phyloP scores from a whole-genome alignment of 768 basidiomycete species.

The Boletus rubropictus region DNA sequence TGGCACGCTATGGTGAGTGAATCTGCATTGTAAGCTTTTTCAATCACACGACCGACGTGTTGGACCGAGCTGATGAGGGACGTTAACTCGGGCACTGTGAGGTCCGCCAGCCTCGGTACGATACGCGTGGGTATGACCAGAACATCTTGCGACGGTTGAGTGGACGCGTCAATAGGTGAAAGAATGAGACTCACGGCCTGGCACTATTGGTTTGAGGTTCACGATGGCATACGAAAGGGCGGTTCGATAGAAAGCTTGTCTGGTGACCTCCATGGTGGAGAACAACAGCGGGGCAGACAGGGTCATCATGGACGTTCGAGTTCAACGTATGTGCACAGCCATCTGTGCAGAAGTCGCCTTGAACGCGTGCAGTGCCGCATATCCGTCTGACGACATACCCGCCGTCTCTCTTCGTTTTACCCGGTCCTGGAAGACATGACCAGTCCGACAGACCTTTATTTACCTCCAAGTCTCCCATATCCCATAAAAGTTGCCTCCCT shows the following conservation, averaged over 20 bases:
- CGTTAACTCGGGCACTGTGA: conserved; percentile 59
- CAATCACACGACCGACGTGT: conserved; percentile 71
- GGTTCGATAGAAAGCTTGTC: conserved; percentile 68
- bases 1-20: conserved; percentile 87
- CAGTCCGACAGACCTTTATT: conserved; percentile 66
- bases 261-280: conserved; percentile 74
- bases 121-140: conserved; percentile 53
- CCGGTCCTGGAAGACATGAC: conserved; percentile 34
- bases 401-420: neutral
- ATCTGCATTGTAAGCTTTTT: conserved; percentile 77
- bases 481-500: conserved; percentile 78
- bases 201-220: conserved; percentile 90
- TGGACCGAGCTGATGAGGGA: conserved; percentile 80
- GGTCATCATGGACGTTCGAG: neutral
- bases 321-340: conserved; percentile 18
- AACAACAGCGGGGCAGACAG: conserved; percentile 46
- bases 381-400: conserved; percentile 11
- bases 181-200: conserved; percentile 69
- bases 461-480: conserved; percentile 77
- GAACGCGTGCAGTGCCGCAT: conserved; percentile 1
- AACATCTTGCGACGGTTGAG: conserved; percentile 42
- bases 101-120: conserved; percentile 52
- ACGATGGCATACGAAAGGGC: conserved; percentile 79
- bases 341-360: conserved; percentile 3
- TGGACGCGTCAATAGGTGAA: too few species aligned